phyloP scores from a whole-genome alignment of 2,329 filamentous ascomycete genomes.

The Talaromyces sp. region DNA sequence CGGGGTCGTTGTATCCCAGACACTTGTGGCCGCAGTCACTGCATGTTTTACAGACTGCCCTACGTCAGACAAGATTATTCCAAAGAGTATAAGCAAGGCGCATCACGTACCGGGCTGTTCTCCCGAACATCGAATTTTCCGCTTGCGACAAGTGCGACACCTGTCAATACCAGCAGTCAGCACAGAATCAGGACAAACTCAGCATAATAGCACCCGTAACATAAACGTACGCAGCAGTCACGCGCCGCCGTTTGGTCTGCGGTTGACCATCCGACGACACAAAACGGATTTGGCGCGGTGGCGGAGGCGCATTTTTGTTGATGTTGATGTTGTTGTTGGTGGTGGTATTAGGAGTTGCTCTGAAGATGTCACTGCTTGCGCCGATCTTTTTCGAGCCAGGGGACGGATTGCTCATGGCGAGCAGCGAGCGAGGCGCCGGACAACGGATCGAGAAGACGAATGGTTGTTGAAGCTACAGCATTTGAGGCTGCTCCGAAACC shows the following conservation, averaged over 20 bases:
- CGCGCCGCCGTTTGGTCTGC: slow-evolving; percentile 72
- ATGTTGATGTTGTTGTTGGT: not conserved
- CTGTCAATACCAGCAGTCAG: slow-evolving; percentile 36
- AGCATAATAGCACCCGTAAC: not conserved
- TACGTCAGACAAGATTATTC: slow-evolving; percentile 16
- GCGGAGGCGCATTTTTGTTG: slow-evolving; percentile 22
- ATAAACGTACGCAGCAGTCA: slow-evolving; percentile 68
- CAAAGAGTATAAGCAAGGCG: slow-evolving; percentile 4
- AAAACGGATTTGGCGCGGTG: slow-evolving; percentile 62
- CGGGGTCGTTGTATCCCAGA: slow-evolving; percentile 61
- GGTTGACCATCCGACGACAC: slow-evolving; percentile 79
- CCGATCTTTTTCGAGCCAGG: slow-evolving; percentile 33
- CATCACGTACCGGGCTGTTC: slow-evolving; percentile 57
- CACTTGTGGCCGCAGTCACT: slow-evolving; percentile 68
- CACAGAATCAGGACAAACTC: not conserved
- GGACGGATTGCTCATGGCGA: slow-evolving; percentile 41
- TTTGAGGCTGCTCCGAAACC: not conserved
- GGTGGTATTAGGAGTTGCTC: not conserved
- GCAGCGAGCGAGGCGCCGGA: slow-evolving; percentile 26
- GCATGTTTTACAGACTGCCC: slow-evolving; percentile 63
- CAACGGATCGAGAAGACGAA: not conserved
- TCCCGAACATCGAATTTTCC: slow-evolving; percentile 72
- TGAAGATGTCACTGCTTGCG: slow-evolving; percentile 25
- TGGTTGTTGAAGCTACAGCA: slow-evolving; percentile 1
- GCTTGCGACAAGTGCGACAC: slow-evolving; percentile 69